Percentiles rank a stretch among this genome's conserved stretches.
These are phyloP conservation scores for Ceratobasidium sp. DNA, from an alignment of 1,284 basidiomycete species.

Conservation along the genomic window DNA sequence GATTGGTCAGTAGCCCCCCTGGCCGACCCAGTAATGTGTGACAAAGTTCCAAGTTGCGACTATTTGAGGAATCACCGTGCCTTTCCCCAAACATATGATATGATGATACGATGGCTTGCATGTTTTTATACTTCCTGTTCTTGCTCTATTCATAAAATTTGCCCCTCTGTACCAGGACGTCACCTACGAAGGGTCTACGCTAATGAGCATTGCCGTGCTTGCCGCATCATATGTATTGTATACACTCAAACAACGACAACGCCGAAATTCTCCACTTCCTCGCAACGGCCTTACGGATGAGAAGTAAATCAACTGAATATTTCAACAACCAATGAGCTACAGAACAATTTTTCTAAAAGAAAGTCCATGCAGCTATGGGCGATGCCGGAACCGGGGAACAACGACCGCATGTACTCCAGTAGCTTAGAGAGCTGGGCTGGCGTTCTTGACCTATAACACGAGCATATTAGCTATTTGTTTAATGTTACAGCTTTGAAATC, in stretches of 20 bases:
- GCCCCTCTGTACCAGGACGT: no score
- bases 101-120: no score
- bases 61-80: no score
- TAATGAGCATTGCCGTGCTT: neutral
- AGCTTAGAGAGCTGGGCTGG: constrained; percentile 61
- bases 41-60: no score
- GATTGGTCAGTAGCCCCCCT: no score
- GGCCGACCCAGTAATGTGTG: no score
- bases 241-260: neutral
- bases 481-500: constrained; percentile 39
- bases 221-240: neutral
- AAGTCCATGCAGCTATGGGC: neutral
- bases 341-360: constrained; percentile 21
- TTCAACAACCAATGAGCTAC: constrained; percentile 9
- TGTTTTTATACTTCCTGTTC: neutral
- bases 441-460: constrained; percentile 59
- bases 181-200: neutral
- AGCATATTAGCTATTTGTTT: constrained; percentile 69
- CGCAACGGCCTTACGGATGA: no score
- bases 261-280: neutral
- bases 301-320: neutral
- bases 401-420: neutral
- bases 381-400: neutral
- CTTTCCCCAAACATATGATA: no score
- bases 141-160: no score